Percentiles rank a stretch among this genome's conserved stretches.
These are phyloP conservation scores for Begonia peltatifolia DNA, from an alignment of 306 rosid species.

Conservation along the genomic window DNA sequence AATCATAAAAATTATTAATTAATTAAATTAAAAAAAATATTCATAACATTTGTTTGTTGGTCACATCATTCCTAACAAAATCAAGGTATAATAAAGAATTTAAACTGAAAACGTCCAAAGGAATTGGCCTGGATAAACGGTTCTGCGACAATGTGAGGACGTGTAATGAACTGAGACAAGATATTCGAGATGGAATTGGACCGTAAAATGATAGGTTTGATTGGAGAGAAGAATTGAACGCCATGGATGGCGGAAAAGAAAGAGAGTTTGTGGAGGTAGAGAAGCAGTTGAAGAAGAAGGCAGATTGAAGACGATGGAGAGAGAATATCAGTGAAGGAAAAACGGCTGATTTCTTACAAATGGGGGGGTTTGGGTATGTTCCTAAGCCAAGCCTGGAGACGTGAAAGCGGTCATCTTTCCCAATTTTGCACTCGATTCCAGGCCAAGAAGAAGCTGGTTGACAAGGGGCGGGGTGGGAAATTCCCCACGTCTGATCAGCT, in stretches of 20 bases:
- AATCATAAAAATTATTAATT: no score
- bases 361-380: slow-evolving; percentile 20
- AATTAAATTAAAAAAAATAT: no score
- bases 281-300: slow-evolving; percentile 37
- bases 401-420: slow-evolving; percentile 12
- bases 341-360: slow-evolving; percentile 23
- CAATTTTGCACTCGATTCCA: slow-evolving; percentile 30
- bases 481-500: slow-evolving; percentile 28
- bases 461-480: slow-evolving; percentile 30
- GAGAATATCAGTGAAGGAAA: slow-evolving; percentile 27
- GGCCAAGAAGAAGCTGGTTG: slow-evolving; percentile 27
- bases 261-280: slow-evolving; percentile 12
- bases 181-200: slow-evolving; percentile 31
- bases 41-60: no score
- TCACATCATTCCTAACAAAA: no score
- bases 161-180: slow-evolving; percentile 22
- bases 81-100: slow-evolving; percentile 29
- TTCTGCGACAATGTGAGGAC: slow-evolving; percentile 43
- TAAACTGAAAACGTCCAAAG: slow-evolving; percentile 17
- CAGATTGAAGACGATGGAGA: slow-evolving; percentile 31
- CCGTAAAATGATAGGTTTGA: slow-evolving; percentile 28
- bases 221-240: slow-evolving; percentile 15
- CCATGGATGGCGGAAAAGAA: slow-evolving; percentile 6
- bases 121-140: slow-evolving; percentile 20
- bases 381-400: slow-evolving; percentile 45